Conservation (phyloP, 169 alveolate species). For the Pseudocohnilembus persalinus region DNA sequence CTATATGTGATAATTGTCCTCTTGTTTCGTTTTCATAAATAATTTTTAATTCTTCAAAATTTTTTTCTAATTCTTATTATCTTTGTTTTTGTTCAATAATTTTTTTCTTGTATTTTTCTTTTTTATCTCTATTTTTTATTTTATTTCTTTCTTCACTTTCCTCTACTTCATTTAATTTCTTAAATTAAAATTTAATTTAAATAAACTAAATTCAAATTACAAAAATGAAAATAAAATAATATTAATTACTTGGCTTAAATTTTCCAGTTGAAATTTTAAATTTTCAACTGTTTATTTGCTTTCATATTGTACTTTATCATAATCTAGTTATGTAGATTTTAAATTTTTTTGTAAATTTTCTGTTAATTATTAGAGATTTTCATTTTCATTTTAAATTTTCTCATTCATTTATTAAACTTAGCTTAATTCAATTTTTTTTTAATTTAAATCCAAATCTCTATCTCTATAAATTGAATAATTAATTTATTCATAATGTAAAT, state of each 20-base stretch:
- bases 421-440: not conserved
- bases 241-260: not conserved
- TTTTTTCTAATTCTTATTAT: slow-evolving; percentile 2
- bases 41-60: not conserved
- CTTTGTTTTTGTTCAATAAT: slow-evolving; percentile 22
- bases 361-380: too few species aligned
- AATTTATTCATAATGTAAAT: too few species aligned
- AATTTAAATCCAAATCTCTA: not conserved
- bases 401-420: too few species aligned
- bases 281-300: not conserved
- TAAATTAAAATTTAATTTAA: not conserved
- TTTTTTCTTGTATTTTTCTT: slow-evolving; percentile 16
- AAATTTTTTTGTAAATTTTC: too few species aligned
- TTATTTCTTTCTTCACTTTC: slow-evolving; percentile 11
- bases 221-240: not conserved
- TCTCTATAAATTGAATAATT: not conserved
- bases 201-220: not conserved
- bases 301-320: too few species aligned
- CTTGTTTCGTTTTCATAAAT: not conserved
- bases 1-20: not conserved
- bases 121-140: slow-evolving; percentile 3
- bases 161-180: not conserved
- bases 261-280: too few species aligned
- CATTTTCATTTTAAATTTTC: not conserved
- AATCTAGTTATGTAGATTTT: too few species aligned